These are phyloP conservation scores for Abrus precatorius DNA, from an alignment of 306 rosid genomes.

Conservation along the genomic window DNA sequence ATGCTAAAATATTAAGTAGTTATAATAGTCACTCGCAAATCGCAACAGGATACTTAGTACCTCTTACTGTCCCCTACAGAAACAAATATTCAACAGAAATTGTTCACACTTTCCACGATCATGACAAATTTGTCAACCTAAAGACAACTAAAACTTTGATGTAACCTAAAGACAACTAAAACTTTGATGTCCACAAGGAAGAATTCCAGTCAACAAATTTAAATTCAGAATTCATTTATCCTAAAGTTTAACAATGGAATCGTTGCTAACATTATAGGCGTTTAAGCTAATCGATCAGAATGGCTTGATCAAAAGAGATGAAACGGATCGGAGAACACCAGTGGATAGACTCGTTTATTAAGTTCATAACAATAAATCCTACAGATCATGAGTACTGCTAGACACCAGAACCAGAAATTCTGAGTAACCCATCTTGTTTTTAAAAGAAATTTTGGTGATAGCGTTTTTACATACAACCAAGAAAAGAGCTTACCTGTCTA, in stretches of 20 bases:
- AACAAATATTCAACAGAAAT: constrained; percentile 22
- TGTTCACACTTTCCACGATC: background rate
- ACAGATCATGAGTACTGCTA: too few species aligned
- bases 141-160: constrained; percentile 2
- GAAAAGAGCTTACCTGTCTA: constrained; percentile 62
- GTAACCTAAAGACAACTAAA: constrained; percentile 12
- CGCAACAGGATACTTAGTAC: constrained; percentile 20
- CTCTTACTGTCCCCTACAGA: constrained; percentile 5
- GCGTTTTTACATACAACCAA: background rate
- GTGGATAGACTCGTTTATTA: background rate
- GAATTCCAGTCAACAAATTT: background rate
- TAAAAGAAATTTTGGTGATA: too few species aligned
- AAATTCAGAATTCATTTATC: constrained; percentile 14
- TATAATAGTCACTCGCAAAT: background rate
- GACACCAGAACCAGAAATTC: too few species aligned
- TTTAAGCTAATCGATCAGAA: constrained; percentile 14
- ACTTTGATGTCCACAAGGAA: constrained; percentile 24
- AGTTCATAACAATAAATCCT: background rate
- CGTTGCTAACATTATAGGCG: constrained; percentile 1
- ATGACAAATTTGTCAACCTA: constrained; percentile 10
- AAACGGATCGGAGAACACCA: constrained; percentile 16
- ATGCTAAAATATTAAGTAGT: constrained; percentile 11
- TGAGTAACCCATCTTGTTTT: too few species aligned
- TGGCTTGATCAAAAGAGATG: constrained; percentile 13
- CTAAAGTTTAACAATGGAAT: background rate